A percentile compares a stretch with the other conserved stretches of the same genome.
Conservation (phyloP, 306 rosid species). For the Albizia julibrissin region DNA sequence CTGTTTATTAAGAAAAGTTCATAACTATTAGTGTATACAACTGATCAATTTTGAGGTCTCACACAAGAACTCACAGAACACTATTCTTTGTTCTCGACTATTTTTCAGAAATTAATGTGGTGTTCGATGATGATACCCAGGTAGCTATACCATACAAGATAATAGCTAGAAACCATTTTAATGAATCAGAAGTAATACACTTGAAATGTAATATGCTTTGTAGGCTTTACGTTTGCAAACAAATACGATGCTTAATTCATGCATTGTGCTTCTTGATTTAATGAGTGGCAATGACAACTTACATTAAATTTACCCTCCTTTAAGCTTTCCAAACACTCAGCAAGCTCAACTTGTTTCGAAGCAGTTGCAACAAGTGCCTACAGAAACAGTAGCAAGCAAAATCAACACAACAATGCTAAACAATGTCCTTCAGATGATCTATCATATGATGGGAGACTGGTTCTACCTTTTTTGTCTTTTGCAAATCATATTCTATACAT, state of each 20-base stretch:
- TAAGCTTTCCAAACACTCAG: constrained; percentile 78
- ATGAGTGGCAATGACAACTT: constrained; percentile 42
- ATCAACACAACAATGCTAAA: constrained; percentile 31
- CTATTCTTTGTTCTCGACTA: not conserved
- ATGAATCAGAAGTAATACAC: not conserved
- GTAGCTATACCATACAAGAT: not conserved
- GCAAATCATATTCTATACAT: constrained; percentile 85
- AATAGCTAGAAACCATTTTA: not conserved
- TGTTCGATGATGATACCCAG: not conserved
- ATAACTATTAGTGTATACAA: constrained; percentile 22
- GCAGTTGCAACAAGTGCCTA: constrained; percentile 88
- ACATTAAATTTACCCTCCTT: constrained; percentile 59
- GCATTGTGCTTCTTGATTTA: constrained; percentile 10
- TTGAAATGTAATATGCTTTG: constrained; percentile 20
- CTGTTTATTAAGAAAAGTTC: constrained; percentile 47
- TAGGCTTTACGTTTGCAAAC: constrained; percentile 1
- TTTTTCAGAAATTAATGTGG: not conserved
- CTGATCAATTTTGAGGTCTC: not conserved
- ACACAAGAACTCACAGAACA: constrained; percentile 4
- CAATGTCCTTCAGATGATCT: constrained; percentile 27
- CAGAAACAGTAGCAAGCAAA: constrained; percentile 32
- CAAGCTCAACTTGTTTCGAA: constrained; percentile 93
- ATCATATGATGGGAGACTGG: constrained; percentile 32
- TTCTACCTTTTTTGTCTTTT: constrained; percentile 85
- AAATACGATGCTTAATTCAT: constrained; percentile 6